phyloP scores from a whole-genome alignment of 2,329 filamentous ascomycete species.

The Exserohilum turcica region DNA sequence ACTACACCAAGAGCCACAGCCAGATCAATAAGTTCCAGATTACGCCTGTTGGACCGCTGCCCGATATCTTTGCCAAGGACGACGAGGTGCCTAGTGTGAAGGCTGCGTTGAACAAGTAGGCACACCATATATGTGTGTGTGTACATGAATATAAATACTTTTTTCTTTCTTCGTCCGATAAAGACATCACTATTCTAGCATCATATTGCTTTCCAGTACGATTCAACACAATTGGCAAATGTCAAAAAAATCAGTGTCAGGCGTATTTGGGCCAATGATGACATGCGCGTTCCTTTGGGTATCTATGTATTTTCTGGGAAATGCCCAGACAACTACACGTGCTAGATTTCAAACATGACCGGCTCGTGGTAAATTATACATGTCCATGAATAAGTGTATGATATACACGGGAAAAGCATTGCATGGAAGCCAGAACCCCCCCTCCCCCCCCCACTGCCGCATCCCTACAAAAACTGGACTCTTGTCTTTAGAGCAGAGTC shows the following conservation, averaged over 20 bases:
- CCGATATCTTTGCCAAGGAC: slow-evolving; percentile 76
- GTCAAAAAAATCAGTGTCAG: too few relatives aligned
- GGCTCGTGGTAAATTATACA: too few relatives aligned
- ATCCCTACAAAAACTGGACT: too few relatives aligned
- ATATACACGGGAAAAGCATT: too few relatives aligned
- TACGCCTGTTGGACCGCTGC: slow-evolving; percentile 82
- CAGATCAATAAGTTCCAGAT: slow-evolving; percentile 73
- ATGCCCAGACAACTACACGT: neutral
- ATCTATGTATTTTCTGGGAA: neutral
- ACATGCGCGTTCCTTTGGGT: neutral
- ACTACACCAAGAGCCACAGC: slow-evolving; percentile 69
- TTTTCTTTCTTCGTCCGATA: too few relatives aligned
- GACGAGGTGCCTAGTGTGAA: slow-evolving; percentile 73
- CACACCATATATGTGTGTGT: neutral
- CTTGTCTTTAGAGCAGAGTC: slow-evolving; percentile 28
- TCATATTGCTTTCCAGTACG: too few relatives aligned
- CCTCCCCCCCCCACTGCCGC: too few relatives aligned
- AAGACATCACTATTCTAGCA: too few relatives aligned
- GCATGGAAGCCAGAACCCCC: too few relatives aligned
- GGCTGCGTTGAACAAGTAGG: slow-evolving; percentile 23
- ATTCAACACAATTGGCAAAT: too few relatives aligned
- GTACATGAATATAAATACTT: neutral
- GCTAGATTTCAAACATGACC: neutral
- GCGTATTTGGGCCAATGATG: too few relatives aligned
- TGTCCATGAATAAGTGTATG: too few relatives aligned